Percentiles rank a stretch among this genome's conserved stretches.
Conservation (phyloP, 2,329 filamentous ascomycete genomes). For the Geosmithia putterillii region DNA sequence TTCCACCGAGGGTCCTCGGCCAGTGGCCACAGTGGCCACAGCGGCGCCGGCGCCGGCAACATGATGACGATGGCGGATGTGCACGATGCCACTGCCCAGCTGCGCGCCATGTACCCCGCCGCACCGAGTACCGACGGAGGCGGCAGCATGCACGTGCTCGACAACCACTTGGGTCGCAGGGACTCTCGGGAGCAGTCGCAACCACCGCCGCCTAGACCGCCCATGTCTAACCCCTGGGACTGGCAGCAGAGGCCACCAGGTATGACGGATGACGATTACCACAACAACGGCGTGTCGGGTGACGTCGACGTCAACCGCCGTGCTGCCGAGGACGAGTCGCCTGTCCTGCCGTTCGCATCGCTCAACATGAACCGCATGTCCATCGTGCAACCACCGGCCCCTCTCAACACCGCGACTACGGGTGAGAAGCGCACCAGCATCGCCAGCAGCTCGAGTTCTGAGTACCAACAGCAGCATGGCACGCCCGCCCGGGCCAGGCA, state of each 20-base stretch:
- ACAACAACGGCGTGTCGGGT: too few relatives aligned
- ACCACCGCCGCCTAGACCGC: slow-evolving; percentile 16
- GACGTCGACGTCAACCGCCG: slow-evolving; percentile 3
- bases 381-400: neutral
- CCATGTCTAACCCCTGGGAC: slow-evolving; percentile 28
- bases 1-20: neutral
- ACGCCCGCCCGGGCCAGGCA: neutral
- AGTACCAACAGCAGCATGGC: neutral
- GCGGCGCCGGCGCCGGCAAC: too few relatives aligned
- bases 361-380: neutral
- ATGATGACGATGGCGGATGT: slow-evolving; percentile 11
- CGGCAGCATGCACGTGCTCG: neutral
- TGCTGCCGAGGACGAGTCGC: slow-evolving; percentile 1
- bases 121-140: neutral
- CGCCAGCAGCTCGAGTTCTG: neutral
- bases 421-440: neutral
- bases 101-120: slow-evolving; percentile 11
- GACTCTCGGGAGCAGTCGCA: neutral
- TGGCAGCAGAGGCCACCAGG: slow-evolving; percentile 20
- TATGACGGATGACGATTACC: too few relatives aligned
- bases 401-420: neutral
- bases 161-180: neutral
- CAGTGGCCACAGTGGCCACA: slow-evolving; percentile 2
- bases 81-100: slow-evolving; percentile 15
- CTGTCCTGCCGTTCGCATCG: slow-evolving; percentile 1